Base-by-base conservation (phyloP, 2,329 filamentous ascomycete species). In the Talaromyces amestolkiae region DNA sequence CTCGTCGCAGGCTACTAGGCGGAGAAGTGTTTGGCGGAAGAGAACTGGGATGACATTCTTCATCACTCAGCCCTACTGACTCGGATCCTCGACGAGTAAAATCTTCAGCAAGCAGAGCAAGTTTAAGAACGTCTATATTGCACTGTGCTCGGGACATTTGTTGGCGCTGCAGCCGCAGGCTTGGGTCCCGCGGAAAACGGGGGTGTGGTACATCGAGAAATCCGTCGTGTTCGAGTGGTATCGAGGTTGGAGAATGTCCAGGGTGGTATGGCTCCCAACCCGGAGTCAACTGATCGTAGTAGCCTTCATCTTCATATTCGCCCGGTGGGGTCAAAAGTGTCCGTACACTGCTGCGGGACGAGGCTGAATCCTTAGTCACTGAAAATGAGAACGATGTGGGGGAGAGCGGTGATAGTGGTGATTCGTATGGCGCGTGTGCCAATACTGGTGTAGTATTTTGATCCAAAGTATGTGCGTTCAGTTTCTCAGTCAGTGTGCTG, bases 251-350 rank as follows among this genome's bases (percentile, higher is more conserved):
- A 59, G 68, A 73, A 15, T 62, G 37, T 67, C 66, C 1, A 67
- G 79, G 69, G 86, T 88, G 65, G 91, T 89, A 66, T 84, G 88
- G 70, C 82, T 87, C 70, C 84, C 94, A 65, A 78, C 81, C 59
- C 6, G 61, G 35, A 45, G 37, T 27, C 5, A 81, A 80, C 58
- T 87, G 90, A 74, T 82, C 82, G 68, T 69, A 71, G 35, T 70
- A 72, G 49, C 73, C 72, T 45, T 76, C 74, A n/a, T 77, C 75
- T 54, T 77, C 75, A n/a, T 74, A 74, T 67, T 78, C 76, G 22
- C 77, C 76, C 7, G 76, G 76, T 3, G 76, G 75, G 1, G 76
- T 78, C 22, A 78, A 70, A 66, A 77, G 69, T 51, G 75, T 65
- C 17, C 76, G 27, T 70, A 72, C 17, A 70, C 69, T 51, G 45